Conservation (phyloP, 1,284 basidiomycete species). For the Agroathelia rolfsii region DNA sequence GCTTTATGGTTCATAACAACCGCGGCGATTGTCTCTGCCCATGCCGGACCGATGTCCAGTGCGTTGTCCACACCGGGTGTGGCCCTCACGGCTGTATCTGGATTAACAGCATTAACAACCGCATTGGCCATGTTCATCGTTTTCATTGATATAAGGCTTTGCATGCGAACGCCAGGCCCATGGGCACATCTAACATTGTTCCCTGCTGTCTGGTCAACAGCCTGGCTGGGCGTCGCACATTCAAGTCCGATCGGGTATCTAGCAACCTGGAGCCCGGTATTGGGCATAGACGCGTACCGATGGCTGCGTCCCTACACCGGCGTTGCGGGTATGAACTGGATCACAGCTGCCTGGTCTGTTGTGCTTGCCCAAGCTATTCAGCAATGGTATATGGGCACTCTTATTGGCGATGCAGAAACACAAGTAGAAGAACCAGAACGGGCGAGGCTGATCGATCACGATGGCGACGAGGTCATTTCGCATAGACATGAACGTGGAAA, state of each 20-base stretch:
- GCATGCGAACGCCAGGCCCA: conserved; percentile 19
- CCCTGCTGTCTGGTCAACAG: conserved; percentile 57
- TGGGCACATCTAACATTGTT: conserved; percentile 46
- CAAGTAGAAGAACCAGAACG: conserved; percentile 17
- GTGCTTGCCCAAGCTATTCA: conserved; percentile 45
- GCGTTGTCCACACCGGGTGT: conserved; percentile 43
- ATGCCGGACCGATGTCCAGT: conserved; percentile 36
- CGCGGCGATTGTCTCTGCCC: conserved; percentile 34
- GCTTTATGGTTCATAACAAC: conserved; percentile 34
- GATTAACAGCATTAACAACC: conserved; percentile 35
- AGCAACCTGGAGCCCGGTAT: conserved; percentile 55
- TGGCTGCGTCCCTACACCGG: conserved; percentile 56
- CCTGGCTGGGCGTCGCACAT: conserved; percentile 43
- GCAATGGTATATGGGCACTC: conserved; percentile 50
- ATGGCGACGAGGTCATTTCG: conserved; percentile 13
- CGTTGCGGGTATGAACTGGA: conserved; percentile 54
- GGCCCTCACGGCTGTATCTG: conserved; percentile 31
- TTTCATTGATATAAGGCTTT: conserved; percentile 28
- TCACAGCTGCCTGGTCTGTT: conserved; percentile 59
- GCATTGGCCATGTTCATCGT: conserved; percentile 30
- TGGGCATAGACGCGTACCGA: conserved; percentile 40
- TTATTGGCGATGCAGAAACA: no score
- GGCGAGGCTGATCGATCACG: no score
- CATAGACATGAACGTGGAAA: no score
- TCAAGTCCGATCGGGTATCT: conserved; percentile 59